These are phyloP conservation scores for Verticillium nonalfalfae DNA, from an alignment of 2,329 filamentous ascomycete genomes.

Conservation along the genomic window DNA sequence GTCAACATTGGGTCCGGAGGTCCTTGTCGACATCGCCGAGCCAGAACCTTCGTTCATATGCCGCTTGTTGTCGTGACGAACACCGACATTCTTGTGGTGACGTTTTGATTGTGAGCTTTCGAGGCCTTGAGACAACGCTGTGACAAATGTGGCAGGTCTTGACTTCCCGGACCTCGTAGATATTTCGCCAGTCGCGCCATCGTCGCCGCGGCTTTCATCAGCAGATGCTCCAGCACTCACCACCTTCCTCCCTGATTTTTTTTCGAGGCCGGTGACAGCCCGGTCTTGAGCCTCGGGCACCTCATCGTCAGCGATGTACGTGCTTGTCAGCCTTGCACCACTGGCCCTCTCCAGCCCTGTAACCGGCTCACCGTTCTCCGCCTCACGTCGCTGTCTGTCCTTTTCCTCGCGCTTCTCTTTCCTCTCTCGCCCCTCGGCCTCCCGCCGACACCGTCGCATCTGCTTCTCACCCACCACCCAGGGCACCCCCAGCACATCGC, in stretches of 20 bases:
- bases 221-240: neutral
- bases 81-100: neutral
- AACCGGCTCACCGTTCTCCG: neutral
- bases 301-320: neutral
- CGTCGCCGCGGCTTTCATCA: neutral
- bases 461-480: constrained; percentile 48
- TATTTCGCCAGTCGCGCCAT: neutral
- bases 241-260: neutral
- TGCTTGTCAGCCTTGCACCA: neutral
- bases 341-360: neutral
- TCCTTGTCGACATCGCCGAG: neutral
- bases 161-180: neutral
- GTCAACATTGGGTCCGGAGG: neutral
- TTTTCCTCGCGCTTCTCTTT: constrained; percentile 4
- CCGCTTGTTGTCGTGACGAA: neutral
- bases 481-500: constrained; percentile 40
- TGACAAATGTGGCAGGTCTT: no score
- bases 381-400: constrained; percentile 1
- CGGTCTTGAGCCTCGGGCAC: neutral
- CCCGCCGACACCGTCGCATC: constrained; percentile 40
- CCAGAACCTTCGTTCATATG: neutral
- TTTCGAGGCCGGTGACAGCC: neutral
- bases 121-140: neutral
- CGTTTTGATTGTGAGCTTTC: neutral
- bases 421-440: constrained; percentile 29